phyloP scores from a whole-genome alignment of 768 basidiomycete genomes.

The Kwoniella europaea region DNA sequence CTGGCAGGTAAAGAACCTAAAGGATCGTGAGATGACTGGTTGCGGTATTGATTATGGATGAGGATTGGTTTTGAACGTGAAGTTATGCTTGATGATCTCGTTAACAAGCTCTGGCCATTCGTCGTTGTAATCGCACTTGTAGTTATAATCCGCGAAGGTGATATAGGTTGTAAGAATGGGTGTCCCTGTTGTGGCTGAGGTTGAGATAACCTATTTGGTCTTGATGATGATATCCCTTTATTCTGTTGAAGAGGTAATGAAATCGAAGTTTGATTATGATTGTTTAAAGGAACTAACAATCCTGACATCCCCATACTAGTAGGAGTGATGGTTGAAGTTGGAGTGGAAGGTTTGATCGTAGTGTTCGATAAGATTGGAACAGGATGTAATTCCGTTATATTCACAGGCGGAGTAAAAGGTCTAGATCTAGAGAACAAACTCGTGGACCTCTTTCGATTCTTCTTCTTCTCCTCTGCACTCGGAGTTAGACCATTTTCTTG shows the following conservation, averaged over 20 bases:
- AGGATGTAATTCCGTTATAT: constrained; percentile 28
- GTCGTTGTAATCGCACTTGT: neutral
- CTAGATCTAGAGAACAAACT: constrained; percentile 31
- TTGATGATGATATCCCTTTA: neutral
- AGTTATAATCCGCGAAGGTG: neutral
- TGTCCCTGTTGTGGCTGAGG: neutral
- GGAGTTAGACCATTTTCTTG: neutral
- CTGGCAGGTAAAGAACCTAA: constrained; percentile 4
- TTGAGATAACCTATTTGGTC: constrained; percentile 1
- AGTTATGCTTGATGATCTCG: constrained; percentile 18
- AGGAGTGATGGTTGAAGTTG: neutral
- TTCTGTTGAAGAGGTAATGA: constrained; percentile 9
- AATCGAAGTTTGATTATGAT: constrained; percentile 7
- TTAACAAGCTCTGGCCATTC: neutral
- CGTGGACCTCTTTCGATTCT: constrained; percentile 24
- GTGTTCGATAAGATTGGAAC: constrained; percentile 15
- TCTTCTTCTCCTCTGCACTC: constrained; percentile 16
- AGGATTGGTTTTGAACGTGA: constrained; percentile 6
- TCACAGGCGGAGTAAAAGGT: constrained; percentile 39
- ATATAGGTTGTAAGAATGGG: neutral
- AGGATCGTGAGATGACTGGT: neutral
- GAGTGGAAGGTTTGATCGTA: constrained; percentile 1
- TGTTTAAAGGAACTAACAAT: neutral
- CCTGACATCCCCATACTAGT: neutral
- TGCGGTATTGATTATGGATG: too few species aligned